Percentiles rank a stretch among this genome's conserved stretches.
These are phyloP conservation scores for Poa annua DNA, from an alignment of 176 grass and related monocot genomes.

Conservation along the genomic window DNA sequence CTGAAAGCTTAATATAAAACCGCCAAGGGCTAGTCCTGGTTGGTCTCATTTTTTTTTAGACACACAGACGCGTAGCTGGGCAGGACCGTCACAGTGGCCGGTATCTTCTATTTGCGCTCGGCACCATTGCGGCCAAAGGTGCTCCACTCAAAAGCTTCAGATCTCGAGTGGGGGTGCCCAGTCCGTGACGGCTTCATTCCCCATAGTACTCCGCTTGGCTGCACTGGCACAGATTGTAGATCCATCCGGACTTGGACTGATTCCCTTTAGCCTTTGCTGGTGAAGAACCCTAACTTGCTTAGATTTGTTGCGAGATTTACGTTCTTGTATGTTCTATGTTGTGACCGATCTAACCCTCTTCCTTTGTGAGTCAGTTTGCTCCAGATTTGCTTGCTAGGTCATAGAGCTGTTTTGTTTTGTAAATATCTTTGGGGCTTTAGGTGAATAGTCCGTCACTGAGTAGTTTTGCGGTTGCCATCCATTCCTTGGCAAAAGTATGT, in stretches of 20 bases:
- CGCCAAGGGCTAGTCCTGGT: no score
- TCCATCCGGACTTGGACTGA: not conserved
- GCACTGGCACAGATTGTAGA: not conserved
- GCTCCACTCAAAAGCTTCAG: not conserved
- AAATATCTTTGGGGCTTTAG: not conserved
- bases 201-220: not conserved
- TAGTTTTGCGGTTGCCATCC: not conserved
- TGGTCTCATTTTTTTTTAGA: no score
- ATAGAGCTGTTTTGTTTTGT: not conserved
- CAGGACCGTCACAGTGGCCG: not conserved
- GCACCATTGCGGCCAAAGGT: not conserved
- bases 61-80: not conserved
- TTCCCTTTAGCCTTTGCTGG: not conserved
- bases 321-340: not conserved
- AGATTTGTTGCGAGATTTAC: not conserved
- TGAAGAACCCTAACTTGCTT: slow-evolving; percentile 1
- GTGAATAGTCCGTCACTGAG: not conserved
- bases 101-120: not conserved
- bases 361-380: not conserved
- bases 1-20: no score
- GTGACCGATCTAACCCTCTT: not conserved
- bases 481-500: not conserved
- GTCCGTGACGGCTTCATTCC: not conserved
- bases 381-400: not conserved
- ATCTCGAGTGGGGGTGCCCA: not conserved